phyloP scores from a whole-genome alignment of 2,329 filamentous ascomycete species.

The Raffaelea albimanens region DNA sequence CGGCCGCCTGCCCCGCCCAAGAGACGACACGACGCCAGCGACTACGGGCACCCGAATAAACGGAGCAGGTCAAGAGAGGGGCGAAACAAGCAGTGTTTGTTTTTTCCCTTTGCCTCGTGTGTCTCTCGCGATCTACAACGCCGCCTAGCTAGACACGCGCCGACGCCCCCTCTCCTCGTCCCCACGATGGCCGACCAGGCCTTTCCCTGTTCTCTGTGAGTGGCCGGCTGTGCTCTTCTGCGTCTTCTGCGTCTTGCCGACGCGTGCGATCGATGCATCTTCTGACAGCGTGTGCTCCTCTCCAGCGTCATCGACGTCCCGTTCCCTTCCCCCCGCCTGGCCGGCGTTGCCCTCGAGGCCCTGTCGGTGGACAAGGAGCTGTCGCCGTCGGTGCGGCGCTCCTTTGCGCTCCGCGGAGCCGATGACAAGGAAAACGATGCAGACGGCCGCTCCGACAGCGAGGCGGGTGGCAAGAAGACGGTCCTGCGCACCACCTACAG shows the following conservation, averaged over 20 bases:
- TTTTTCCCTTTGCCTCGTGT: too few species aligned
- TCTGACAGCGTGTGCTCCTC: conserved; percentile 2
- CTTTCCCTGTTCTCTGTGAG: conserved; percentile 58
- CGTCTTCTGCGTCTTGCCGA: conserved; percentile 12
- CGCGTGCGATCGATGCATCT: conserved; percentile 16
- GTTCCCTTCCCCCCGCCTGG: conserved; percentile 71
- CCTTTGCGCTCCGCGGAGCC: conserved; percentile 41
- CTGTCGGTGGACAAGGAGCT: conserved; percentile 83
- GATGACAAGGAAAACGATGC: too few species aligned
- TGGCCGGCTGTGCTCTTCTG: conserved; percentile 10
- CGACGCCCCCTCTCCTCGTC: conserved; percentile 12
- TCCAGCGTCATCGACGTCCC: conserved; percentile 61
- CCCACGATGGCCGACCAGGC: conserved; percentile 35
- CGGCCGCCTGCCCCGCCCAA: too few species aligned
- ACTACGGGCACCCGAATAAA: too few species aligned
- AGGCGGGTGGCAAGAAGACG: conserved; percentile 18
- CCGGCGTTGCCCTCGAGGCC: conserved; percentile 62
- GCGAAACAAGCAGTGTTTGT: too few species aligned
- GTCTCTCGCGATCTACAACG: too few species aligned
- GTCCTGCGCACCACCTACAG: conserved; percentile 68
- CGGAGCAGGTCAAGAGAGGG: too few species aligned
- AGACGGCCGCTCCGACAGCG: too few species aligned
- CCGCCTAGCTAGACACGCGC: too few species aligned
- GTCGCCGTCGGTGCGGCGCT: conserved; percentile 69
- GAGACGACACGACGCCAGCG: too few species aligned